Percentiles rank a stretch among this genome's conserved stretches.
phyloP scores from a whole-genome alignment of 345 rosid species.

The Pugionium cornutum region DNA sequence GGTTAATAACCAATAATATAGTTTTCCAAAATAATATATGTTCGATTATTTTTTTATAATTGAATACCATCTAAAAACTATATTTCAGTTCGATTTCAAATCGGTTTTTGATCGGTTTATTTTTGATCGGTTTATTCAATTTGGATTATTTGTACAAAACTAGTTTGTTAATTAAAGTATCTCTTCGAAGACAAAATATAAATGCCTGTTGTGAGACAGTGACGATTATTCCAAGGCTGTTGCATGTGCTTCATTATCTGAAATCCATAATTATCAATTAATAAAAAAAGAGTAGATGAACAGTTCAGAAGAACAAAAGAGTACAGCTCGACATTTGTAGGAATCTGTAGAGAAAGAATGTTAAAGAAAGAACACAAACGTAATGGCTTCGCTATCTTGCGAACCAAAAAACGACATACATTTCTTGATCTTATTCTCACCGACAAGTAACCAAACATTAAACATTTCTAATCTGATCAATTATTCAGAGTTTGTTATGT shows the following conservation, averaged over 20 bases:
- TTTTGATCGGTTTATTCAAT: no score
- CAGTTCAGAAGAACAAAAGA: conserved; percentile 30
- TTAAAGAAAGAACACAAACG: conserved; percentile 29
- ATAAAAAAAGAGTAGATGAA: conserved; percentile 23
- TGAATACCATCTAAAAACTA: no score
- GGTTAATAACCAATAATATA: no score
- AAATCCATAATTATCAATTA: not conserved
- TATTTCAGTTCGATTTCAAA: no score
- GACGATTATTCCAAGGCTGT: conserved; percentile 35
- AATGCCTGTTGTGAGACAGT: conserved; percentile 2
- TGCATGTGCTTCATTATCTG: conserved; percentile 34
- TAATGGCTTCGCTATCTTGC: conserved; percentile 26
- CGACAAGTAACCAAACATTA: conserved; percentile 36
- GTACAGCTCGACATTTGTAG: conserved; percentile 38
- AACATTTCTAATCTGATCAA: conserved; percentile 23
- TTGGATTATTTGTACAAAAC: no score
- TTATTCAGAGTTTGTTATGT: not conserved
- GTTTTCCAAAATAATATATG: no score
- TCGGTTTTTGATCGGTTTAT: no score
- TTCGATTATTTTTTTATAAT: no score
- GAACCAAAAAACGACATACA: conserved; percentile 26
- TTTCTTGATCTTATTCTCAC: conserved; percentile 26
- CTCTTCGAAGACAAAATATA: not conserved
- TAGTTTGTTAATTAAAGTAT: no score
- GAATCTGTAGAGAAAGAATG: conserved; percentile 23